Evolutionary conservation across 352 stramenopile species (phyloP), one percentile per base, ranked within the genome.

Genomic region (Pythium chondricola): DNA sequence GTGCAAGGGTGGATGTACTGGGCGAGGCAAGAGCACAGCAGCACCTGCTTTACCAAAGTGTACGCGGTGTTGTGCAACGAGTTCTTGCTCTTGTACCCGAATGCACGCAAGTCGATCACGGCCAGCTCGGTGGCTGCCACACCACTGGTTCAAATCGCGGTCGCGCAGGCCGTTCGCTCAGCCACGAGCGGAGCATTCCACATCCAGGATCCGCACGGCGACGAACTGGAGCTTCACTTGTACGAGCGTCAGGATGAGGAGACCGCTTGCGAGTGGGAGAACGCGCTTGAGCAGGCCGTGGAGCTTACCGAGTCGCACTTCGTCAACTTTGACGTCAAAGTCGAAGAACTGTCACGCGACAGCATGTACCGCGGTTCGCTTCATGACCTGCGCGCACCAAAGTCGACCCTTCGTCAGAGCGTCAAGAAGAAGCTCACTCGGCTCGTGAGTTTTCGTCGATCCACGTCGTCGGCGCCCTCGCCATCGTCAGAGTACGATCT

Each of bases 251-350:
- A 67, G 6, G 67, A 90, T 51, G 46, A 50, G 7, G 37, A 50
- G 7, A 47, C 37, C 3, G 40, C 54, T 18, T 27, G 50, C 18
- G 43, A 49, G 11, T 90, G 78, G 78, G 52, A 65, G 25, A 43
- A 74, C 3, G 68, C 71, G 9, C 58, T 90, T 2, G 72, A 85
- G 45, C 67, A 81, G 20, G 78, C 78, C 5, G 53, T 61, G 0
- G 72, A 80, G 30, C 61, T 85, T 18, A 90, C 78, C 3, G 60
- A 73, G 25, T 55, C 69, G 13, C 71, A 90, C 48, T 85, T 90
- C 29, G 51, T 56, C n/a, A 67, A 55, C 9, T 83, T 88, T 27
- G 69, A 80, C 18, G 45, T 87, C 44, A 79, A 81, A 31, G 75
- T 83, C 4, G 59, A 85, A 30, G 52, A 85, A 11, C 61, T 90